These are phyloP conservation scores for Ceratocystis eucalypticola DNA, from an alignment of 2,329 filamentous ascomycete genomes.

Conservation along the genomic window DNA sequence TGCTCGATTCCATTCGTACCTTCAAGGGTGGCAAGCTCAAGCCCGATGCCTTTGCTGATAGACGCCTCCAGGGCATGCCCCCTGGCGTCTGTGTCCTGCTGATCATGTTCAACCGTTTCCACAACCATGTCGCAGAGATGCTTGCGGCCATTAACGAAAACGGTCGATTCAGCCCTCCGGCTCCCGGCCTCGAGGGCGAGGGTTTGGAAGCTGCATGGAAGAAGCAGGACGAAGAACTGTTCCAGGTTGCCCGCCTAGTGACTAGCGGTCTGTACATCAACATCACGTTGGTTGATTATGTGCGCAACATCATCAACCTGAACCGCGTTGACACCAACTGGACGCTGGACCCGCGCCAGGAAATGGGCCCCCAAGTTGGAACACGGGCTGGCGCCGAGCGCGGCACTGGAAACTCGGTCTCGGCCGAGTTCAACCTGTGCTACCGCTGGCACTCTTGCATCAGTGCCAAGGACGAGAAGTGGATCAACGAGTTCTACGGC, in stretches of 20 bases:
- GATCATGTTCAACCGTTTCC: conserved; percentile 72
- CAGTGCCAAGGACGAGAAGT: conserved; percentile 59
- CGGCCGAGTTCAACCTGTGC: conserved; percentile 77
- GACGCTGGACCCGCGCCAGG: conserved; percentile 64
- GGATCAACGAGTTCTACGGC: conserved; percentile 59
- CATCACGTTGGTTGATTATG: conserved; percentile 64
- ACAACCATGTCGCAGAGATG: conserved; percentile 72
- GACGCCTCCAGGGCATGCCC: conserved; percentile 55
- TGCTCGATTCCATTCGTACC: conserved; percentile 53
- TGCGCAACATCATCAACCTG: conserved; percentile 59
- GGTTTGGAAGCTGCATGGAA: conserved; percentile 41
- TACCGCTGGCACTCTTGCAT: conserved; percentile 83
- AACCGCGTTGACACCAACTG: conserved; percentile 53
- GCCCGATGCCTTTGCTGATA: conserved; percentile 58
- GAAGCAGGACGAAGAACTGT: conserved; percentile 64
- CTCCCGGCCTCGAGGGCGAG: conserved; percentile 35
- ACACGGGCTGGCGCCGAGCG: conserved; percentile 47
- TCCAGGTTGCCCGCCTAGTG: conserved; percentile 64
- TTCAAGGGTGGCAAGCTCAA: conserved; percentile 60
- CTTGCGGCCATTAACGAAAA: conserved; percentile 77
- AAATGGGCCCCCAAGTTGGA: conserved; percentile 44
- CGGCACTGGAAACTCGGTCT: conserved; percentile 70
- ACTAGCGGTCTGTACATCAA: conserved; percentile 66
- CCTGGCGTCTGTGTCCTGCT: conserved; percentile 58
- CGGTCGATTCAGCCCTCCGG: conserved; percentile 58